Percentiles rank a stretch among this genome's conserved stretches.
Evolutionary conservation across 352 stramenopile genomes (phyloP).

Genomic region (Elongisporangium anandrum): DNA sequence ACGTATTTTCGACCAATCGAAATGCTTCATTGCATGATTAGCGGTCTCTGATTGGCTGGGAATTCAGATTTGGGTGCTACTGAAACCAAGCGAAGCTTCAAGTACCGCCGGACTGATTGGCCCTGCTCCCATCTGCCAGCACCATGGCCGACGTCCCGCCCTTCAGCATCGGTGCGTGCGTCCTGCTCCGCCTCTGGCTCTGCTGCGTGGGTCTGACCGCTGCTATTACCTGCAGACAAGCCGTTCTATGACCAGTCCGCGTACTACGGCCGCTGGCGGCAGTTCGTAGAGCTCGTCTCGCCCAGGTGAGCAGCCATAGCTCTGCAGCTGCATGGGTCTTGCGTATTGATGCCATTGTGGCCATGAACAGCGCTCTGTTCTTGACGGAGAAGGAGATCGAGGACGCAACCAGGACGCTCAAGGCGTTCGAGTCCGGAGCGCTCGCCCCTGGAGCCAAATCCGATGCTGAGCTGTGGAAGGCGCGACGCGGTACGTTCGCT

Average conservation of each 20-base stretch:
- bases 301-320: conserved; percentile 32
- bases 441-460: conserved; percentile 36
- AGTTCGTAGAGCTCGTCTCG: conserved; percentile 83
- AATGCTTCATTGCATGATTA: no score
- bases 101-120: not conserved
- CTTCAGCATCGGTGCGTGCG: conserved; percentile 29
- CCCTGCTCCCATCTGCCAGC: not conserved
- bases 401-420: conserved; percentile 42
- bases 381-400: conserved; percentile 64
- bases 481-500: conserved; percentile 38
- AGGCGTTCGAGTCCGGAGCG: conserved; percentile 47
- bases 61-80: not conserved
- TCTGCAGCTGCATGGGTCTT: not conserved
- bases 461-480: conserved; percentile 75
- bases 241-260: conserved; percentile 83
- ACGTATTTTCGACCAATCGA: not conserved
- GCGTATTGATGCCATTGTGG: not conserved
- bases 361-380: conserved; percentile 46
- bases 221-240: conserved; percentile 26
- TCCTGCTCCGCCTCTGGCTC: not conserved
- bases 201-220: not conserved
- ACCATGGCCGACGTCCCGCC: conserved; percentile 21
- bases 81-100: no score
- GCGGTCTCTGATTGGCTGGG: not conserved
- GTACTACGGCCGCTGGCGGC: conserved; percentile 79